Percentiles rank a stretch among this genome's conserved stretches.
phyloP scores from a whole-genome alignment of 176 grass and related monocot genomes.

The Saccharum spontaneum region DNA sequence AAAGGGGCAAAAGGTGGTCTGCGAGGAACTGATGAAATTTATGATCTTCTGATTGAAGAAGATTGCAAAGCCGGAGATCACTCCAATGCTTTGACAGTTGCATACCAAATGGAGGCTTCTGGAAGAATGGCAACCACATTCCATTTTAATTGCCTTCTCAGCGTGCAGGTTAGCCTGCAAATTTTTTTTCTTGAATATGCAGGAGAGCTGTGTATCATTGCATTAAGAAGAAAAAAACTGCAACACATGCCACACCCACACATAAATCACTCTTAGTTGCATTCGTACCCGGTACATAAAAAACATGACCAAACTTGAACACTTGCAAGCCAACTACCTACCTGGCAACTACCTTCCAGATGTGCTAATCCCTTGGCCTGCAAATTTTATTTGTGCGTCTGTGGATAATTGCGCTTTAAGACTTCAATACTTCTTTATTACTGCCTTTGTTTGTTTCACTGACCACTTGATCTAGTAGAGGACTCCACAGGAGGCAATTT shows the following conservation, averaged over 20 bases:
- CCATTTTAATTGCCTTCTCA: slow-evolving; percentile 99
- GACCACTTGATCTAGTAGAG: not conserved
- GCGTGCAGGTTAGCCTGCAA: slow-evolving; percentile 70
- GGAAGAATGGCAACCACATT: slow-evolving; percentile 99
- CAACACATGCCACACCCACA: not conserved
- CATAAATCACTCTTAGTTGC: not conserved
- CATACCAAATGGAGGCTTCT: slow-evolving; percentile 97
- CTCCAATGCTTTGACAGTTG: slow-evolving; percentile 91
- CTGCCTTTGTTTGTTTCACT: slow-evolving; percentile 27
- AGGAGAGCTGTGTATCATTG: not conserved
- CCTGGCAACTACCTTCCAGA: not conserved
- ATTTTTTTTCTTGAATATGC: not conserved
- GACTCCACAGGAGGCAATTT: not conserved
- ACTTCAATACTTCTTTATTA: slow-evolving; percentile 15
- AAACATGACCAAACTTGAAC: not conserved
- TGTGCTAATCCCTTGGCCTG: not conserved
- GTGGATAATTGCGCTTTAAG: not conserved
- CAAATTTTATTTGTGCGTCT: slow-evolving; percentile 21
- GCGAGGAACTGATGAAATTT: slow-evolving; percentile 75
- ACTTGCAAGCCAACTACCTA: not conserved
- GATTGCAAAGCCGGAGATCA: slow-evolving; percentile 97
- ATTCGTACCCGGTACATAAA: not conserved
- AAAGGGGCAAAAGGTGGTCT: slow-evolving; percentile 91
- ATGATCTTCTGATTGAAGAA: slow-evolving; percentile 89
- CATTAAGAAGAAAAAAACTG: not conserved